A percentile compares a stretch with the other conserved stretches of the same genome.
phyloP scores from a whole-genome alignment of 2,329 filamentous ascomycete genomes.

The Biscogniauxia sp. region DNA sequence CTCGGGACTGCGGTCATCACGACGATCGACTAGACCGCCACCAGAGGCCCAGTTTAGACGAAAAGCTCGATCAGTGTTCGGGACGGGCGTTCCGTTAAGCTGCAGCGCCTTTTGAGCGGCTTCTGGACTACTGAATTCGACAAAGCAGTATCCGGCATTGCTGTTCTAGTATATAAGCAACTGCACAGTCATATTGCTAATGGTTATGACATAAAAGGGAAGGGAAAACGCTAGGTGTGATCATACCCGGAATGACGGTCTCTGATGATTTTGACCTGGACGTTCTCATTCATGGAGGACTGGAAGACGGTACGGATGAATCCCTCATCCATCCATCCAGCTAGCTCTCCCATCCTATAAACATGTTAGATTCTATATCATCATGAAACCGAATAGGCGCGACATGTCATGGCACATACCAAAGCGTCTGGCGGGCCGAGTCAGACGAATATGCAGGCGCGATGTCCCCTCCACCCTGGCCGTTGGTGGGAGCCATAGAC shows the following conservation, averaged over 20 bases:
- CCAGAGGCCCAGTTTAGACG: constrained; percentile 99
- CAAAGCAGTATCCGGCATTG: constrained; percentile 98
- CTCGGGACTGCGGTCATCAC: constrained; percentile 93
- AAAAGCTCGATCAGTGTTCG: constrained; percentile 92
- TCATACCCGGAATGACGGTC: constrained; percentile 95
- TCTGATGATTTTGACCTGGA: constrained; percentile 99
- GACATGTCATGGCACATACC: constrained; percentile 35
- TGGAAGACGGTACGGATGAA: constrained; percentile 92
- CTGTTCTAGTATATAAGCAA: constrained; percentile 42
- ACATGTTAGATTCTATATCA: constrained; percentile 7
- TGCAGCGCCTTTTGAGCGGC: constrained; percentile 88
- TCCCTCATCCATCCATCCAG: constrained; percentile 99
- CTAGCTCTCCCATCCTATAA: constrained; percentile 94
- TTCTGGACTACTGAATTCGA: constrained; percentile 81
- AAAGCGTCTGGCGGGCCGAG: constrained; percentile 54
- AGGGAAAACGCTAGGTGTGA: neutral
- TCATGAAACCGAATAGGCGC: constrained; percentile 12
- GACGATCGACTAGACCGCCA: constrained; percentile 89
- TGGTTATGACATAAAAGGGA: neutral
- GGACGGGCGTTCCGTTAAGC: constrained; percentile 84
- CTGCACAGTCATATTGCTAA: neutral
- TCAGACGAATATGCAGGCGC: constrained; percentile 37
- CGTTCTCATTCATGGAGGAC: constrained; percentile 86
- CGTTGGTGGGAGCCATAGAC: constrained; percentile 33
- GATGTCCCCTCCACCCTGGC: constrained; percentile 35